Evolutionary conservation across 192 early-diverging fungal species (phyloP), one percentile per base, ranked within the genome.

Genomic region (Phlyctochytrium bullatum): DNA sequence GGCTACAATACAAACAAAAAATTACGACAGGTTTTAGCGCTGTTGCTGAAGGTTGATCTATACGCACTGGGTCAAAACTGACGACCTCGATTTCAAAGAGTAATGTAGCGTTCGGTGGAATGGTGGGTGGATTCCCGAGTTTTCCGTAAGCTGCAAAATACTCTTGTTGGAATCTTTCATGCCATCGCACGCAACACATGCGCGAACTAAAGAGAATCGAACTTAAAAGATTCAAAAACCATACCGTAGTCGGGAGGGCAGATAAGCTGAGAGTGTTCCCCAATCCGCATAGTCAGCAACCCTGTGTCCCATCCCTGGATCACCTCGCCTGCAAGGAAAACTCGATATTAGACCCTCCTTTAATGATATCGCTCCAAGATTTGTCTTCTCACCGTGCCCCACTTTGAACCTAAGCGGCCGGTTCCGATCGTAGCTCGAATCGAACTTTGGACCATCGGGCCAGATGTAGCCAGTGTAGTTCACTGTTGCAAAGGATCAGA

Each of bases 261-360:
- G 25, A 80, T 67, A 50, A 91, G 74, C 64, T 87, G 80, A 53
- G 80, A 79, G 56, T 88, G 76, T 72, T 92, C 90, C 32, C 86
- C 87, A 17, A 81, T 67, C 50, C 72, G 66, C 90, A 92, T 92
- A 36, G 79, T 79, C 59, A 83, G 69, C 36, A 90, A 66, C 52
- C 86, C 88, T 14, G 83, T 80, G 50, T 91, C 90, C 89, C 88
- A 92, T n/a, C 87, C 90, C 28, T 80, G 51, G 62, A 92, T 89
- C 24, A 90, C 89, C 36, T 69, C 61, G 25, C 67, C 72, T 74
- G 52, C 4, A 36, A 65, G 47, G 50, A 4, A 20, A n/a, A 67
- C 24, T 3, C 2, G 27, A 27, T 31, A 36, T 35, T 16, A 30
- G 34, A 24, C 35, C 1, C 2, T 6, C 14, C 17, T 62, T n/a